Base-by-base conservation (phyloP, 441 rosid genomes). In the Omphalea diandra region DNA sequence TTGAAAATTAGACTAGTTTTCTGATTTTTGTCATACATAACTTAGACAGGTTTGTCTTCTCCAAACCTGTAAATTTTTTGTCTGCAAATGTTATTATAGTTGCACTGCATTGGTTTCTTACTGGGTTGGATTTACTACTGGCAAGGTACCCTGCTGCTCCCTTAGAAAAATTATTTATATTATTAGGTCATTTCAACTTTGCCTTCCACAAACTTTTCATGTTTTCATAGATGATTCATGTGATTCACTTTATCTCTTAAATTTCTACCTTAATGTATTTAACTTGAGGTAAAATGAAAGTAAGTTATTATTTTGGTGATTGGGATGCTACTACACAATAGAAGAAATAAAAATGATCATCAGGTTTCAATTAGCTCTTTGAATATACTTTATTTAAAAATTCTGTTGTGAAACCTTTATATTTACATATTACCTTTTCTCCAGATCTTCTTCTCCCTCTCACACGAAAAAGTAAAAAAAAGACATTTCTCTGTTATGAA, bases 31-130 rank as follows among this genome's bases (percentile, higher is more conserved):
- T 65, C 31, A 46, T 29, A n/a, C 24, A 14, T 47, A 2, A 24
- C 4, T 11, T 20, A 65, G 49, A 20, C 24, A 54, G 17, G 1
- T n/a, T 26, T 61, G 10, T 36, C 38, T 61, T 10, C 17, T 62
- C 6, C 61, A 50, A 9, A 59, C 54, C 44, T 36, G 1, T 53
- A 20, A 10, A 7, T 22, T 15, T 32, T 2, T 41, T 40, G 41
- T 31, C 47, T 60, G 49, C 57, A 27, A 49, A 49, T 49, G 58
- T 52, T 49, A 8, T 70, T 9, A 2, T 27, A 44, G 11, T 9
- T 64, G 70, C 47, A 20, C 31, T 47, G 35, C 47, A 20, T 41
- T 47, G 35, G 24, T 64, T 54, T 41, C 63, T 44, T 56, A 12
- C 41, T 29, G 53, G n/a, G 59, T 17, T 3, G 12, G 8, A 5